These are phyloP conservation scores for Eimeria zaria DNA, from an alignment of 169 alveolate genomes.

Conservation along the genomic window DNA sequence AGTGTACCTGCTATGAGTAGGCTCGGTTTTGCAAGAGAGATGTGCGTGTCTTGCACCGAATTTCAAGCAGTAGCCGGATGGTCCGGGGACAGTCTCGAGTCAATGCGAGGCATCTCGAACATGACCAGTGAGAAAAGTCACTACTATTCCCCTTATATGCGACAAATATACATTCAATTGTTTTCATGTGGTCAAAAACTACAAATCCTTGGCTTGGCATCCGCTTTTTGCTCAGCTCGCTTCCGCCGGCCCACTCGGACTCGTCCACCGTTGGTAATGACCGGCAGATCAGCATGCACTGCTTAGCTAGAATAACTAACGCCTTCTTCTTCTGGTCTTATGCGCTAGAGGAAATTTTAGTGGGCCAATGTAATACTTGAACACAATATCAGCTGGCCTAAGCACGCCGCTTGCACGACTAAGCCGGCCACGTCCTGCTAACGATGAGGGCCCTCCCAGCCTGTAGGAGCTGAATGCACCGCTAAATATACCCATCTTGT, in stretches of 20 bases:
- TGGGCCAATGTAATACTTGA: neutral
- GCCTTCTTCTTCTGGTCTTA: neutral
- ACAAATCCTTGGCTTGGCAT: neutral
- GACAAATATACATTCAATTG: neutral
- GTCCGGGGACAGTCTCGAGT: conserved; percentile 8
- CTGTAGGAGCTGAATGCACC: neutral
- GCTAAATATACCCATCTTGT: neutral
- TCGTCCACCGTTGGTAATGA: neutral
- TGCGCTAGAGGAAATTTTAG: neutral
- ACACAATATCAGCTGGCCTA: neutral
- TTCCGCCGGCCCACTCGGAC: neutral
- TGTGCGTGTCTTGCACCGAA: neutral
- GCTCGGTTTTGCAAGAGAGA: neutral
- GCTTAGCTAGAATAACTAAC: neutral
- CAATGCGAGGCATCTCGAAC: neutral
- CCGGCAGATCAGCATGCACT: neutral
- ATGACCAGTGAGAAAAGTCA: neutral
- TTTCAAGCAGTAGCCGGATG: neutral
- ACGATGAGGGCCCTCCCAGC: neutral
- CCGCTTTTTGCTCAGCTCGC: neutral
- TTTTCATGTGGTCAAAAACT: neutral
- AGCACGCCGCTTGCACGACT: neutral
- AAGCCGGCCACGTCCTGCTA: neutral
- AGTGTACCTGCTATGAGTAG: neutral
- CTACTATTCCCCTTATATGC: neutral